Evolutionary conservation across 441 rosid genomes (phyloP), one percentile per base, ranked within the genome.

Genomic region (Populus hybrid): DNA sequence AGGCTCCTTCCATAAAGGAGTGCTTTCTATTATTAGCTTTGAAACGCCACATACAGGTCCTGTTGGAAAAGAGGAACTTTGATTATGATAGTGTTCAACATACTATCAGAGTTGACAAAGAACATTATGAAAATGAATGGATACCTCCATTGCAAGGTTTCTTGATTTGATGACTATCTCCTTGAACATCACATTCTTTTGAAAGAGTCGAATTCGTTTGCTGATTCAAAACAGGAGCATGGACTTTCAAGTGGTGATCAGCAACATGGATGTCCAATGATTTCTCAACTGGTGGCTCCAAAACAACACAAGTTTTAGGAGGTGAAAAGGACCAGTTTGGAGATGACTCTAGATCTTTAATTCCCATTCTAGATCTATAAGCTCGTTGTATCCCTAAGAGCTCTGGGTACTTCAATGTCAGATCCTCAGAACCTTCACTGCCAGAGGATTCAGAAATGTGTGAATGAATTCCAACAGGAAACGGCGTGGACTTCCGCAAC

Each of bases 251-350:
- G 68, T 72, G 73, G 71, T 38, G 50, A 77, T 74, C 76, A 69
- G 34, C 63, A 71, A 84, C 78, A 68, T 75, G 78, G 70, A 64
- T 76, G 70, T 71, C 73, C n/a, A 12, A 26, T 53, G 82, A 70
- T 76, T 85, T 88, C 79, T 86, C 92, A 75, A 85, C 87, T 3
- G 81, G 82, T 67, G 90, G 97, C 71, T 89, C 91, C 84, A 94
- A 75, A 78, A 96, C 80, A 78, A 86, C 82, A 83, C 94, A 91
- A 70, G 93, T 89, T 82, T 89, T 94, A n/a, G 93, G 97, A 76
- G 99, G 97, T 50, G 99, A 96, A 81, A 91, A 87, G n/a, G 78
- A 82, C 99, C 99, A 94, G 23, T 85, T 79, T 26, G 98, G 97
- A 11, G 98, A 94, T 57, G 91, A 76, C 11, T 82, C 94, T 10